phyloP scores from a whole-genome alignment of 768 basidiomycete species.

The Tylopilus balloui region DNA sequence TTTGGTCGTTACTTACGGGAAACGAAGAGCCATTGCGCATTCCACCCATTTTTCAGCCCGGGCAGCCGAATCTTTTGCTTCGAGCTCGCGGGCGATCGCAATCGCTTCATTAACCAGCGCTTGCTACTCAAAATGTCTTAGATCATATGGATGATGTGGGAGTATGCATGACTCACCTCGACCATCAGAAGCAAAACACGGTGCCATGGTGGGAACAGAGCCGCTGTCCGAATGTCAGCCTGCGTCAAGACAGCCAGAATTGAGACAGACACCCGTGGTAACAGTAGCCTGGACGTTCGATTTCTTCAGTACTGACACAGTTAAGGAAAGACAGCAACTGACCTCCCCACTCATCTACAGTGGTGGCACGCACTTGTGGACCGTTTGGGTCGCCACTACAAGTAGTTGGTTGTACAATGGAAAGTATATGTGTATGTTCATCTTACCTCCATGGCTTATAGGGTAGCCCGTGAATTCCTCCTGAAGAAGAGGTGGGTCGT shows the following conservation, averaged over 20 bases:
- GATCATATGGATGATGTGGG: too few species aligned
- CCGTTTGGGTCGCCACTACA: conserved; percentile 18
- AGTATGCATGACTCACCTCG: conserved; percentile 4
- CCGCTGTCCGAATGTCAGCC: conserved; percentile 8
- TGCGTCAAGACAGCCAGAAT: background rate
- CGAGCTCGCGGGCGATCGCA: conserved; percentile 6
- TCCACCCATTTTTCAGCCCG: conserved; percentile 6
- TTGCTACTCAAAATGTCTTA: conserved; percentile 7
- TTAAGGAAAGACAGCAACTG: background rate
- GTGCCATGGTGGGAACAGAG: conserved; percentile 18
- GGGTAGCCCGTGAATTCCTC: conserved; percentile 17
- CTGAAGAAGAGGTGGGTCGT: background rate
- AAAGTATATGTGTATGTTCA: background rate
- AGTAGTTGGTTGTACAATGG: background rate
- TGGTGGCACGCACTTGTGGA: conserved; percentile 2
- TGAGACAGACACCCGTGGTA: conserved; percentile 11
- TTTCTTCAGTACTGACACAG: background rate
- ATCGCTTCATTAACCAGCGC: conserved; percentile 14
- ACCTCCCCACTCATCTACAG: conserved; percentile 1
- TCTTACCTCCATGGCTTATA: conserved; percentile 11
- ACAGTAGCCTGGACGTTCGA: conserved; percentile 11
- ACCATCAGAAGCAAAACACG: conserved; percentile 8
- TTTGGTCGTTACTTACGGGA: conserved; percentile 9
- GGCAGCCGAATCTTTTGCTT: too few species aligned
- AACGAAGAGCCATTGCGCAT: conserved; percentile 12